Evolutionary conservation across 768 basidiomycete genomes (phyloP).

Genomic region (Lactarius sp.): DNA sequence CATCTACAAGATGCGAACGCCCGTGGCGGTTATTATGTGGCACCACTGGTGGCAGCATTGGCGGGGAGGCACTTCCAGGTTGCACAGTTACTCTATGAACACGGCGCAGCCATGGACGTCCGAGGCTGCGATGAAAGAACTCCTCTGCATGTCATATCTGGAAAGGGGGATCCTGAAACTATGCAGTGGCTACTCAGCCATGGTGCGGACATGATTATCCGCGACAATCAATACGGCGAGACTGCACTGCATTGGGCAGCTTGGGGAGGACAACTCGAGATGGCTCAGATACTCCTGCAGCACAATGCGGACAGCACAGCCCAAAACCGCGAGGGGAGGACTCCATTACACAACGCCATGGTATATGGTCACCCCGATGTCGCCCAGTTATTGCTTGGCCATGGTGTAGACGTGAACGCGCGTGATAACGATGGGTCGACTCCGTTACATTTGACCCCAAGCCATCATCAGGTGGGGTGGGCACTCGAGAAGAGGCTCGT

Average conservation of each 20-base stretch:
- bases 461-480: too few species aligned
- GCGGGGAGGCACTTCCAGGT: background rate
- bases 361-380: background rate
- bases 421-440: background rate
- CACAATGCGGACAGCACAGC: background rate
- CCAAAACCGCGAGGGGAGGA: conserved; percentile 25
- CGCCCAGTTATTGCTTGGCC: background rate
- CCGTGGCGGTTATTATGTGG: background rate
- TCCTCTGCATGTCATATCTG: background rate
- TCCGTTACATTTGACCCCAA: background rate
- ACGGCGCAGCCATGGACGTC: background rate
- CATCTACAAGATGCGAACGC: background rate
- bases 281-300: background rate
- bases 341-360: background rate
- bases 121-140: background rate
- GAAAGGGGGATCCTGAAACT: background rate
- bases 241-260: background rate
- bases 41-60: background rate
- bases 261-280: background rate
- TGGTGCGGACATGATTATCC: background rate
- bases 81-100: conserved; percentile 1
- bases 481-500: background rate
- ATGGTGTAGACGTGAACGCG: background rate
- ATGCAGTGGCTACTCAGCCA: background rate
- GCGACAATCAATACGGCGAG: background rate